These are phyloP conservation scores for Kwoniella mangroviensis DNA, from an alignment of 768 basidiomycete genomes.

Conservation along the genomic window DNA sequence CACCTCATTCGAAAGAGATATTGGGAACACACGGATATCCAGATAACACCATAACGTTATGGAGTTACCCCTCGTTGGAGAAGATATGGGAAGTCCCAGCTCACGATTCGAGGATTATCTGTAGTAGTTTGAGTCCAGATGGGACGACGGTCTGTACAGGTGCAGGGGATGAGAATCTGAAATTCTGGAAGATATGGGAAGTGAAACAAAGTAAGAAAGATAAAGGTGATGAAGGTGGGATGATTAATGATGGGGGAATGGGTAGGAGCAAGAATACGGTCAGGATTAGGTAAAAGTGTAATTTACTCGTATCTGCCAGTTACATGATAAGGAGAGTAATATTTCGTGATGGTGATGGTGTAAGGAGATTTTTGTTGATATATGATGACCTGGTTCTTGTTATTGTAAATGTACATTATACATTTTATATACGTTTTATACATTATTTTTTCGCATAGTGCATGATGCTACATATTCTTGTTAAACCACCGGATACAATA, in stretches of 20 bases:
- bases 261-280: constrained; percentile 28
- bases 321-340: too few relatives aligned
- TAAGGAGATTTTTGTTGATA: not conserved
- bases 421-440: constrained; percentile 1
- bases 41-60: constrained; percentile 59
- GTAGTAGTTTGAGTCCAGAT: constrained; percentile 79
- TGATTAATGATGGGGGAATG: constrained; percentile 1
- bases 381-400: not conserved
- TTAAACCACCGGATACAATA: too few relatives aligned
- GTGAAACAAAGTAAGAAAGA: constrained; percentile 48
- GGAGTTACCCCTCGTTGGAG: constrained; percentile 77
- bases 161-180: constrained; percentile 93
- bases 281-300: constrained; percentile 25
- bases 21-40: constrained; percentile 94
- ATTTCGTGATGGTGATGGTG: not conserved
- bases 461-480: constrained; percentile 8
- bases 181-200: constrained; percentile 77
- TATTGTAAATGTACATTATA: not conserved
- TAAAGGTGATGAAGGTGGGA: constrained; percentile 33
- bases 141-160: constrained; percentile 92
- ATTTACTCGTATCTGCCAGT: too few relatives aligned
- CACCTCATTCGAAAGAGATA: constrained; percentile 84
- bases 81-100: constrained; percentile 87
- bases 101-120: constrained; percentile 88
- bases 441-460: constrained; percentile 9